Conservation (phyloP, 2,329 filamentous ascomycete species). For the Fusarium paranaense region DNA sequence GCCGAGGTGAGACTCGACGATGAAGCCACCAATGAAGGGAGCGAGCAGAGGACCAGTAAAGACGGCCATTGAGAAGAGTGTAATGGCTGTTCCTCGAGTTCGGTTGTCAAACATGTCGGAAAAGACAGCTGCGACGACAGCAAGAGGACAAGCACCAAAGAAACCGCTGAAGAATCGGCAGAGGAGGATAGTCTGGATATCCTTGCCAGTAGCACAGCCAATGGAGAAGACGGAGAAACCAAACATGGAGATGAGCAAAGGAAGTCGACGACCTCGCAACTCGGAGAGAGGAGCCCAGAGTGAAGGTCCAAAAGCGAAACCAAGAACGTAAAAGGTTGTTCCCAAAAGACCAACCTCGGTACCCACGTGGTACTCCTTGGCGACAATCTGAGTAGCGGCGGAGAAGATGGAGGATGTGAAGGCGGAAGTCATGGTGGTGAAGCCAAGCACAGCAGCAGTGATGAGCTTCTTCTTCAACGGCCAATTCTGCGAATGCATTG, state of each 20-base stretch:
- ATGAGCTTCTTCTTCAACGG: slow-evolving; percentile 79
- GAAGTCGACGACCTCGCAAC: slow-evolving; percentile 73
- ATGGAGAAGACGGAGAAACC: slow-evolving; percentile 78
- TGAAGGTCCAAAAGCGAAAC: slow-evolving; percentile 77
- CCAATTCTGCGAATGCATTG: slow-evolving; percentile 91
- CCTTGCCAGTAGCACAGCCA: slow-evolving; percentile 72
- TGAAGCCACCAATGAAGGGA: slow-evolving; percentile 77
- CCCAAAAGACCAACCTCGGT: slow-evolving; percentile 73
- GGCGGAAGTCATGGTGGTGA: slow-evolving; percentile 76
- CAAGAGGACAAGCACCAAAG: slow-evolving; percentile 75
- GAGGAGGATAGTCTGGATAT: slow-evolving; percentile 76
- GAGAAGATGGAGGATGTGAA: slow-evolving; percentile 84
- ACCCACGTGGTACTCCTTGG: slow-evolving; percentile 69
- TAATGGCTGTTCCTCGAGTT: slow-evolving; percentile 64
- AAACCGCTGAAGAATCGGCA: slow-evolving; percentile 81
- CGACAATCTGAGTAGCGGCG: slow-evolving; percentile 69
- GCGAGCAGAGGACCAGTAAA: slow-evolving; percentile 76
- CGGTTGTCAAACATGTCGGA: slow-evolving; percentile 78
- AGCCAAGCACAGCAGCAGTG: slow-evolving; percentile 76
- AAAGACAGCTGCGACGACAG: slow-evolving; percentile 78
- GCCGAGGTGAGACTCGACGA: slow-evolving; percentile 69
- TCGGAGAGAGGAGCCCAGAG: slow-evolving; percentile 82
- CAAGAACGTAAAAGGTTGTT: slow-evolving; percentile 77
- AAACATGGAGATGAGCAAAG: slow-evolving; percentile 71
- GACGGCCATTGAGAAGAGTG: slow-evolving; percentile 61